Base-by-base conservation (phyloP, 768 basidiomycete species). In the Daedaleopsis sinensis region DNA sequence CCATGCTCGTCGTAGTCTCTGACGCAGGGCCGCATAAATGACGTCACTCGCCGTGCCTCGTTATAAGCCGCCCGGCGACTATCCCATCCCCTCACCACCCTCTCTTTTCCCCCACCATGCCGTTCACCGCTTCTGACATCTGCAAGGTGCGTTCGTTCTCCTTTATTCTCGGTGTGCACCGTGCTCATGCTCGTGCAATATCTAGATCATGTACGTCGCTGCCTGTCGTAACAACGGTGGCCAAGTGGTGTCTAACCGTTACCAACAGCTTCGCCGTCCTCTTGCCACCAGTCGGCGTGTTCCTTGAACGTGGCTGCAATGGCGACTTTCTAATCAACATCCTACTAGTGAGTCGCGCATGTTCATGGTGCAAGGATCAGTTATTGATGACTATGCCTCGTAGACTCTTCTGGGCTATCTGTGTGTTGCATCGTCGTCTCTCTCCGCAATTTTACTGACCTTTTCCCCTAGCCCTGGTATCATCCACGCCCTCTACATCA, bases 281-380 rank as follows among this genome's bases (percentile, higher is more conserved):
- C 71, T 68, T 93, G 15, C 92, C 93, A 11, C 94, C 94, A 60
- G 71, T 96, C 2, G 93, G 89, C 58, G 94, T 96, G 24, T 94
- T 94, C 78, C 76, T 96, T 24, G 93, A 96, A 78, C 83, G 91
- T 55, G 94, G 94, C 24, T 95, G 93, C 71, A 77, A 79, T 38
- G 85, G 83, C 21, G 93, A 95, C 72, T 74, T 96, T 47, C 58
- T 79, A 56, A 92, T 94, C 77, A 94, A 94, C 78, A 87, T 94
- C 65, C 78, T 89, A 21, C 74, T 94, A 65, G 76, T 79, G 68
- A 58, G 75, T 75, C 54, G 32, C 24, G 7, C 27, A 3, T 32
- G 27, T 32, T 32, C 27, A 32, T 32, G 27, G 27, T 32, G 27
- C 27, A 32, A 32, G 27, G 7, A 7, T 32, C 27, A 32, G 27